Evolutionary conservation across 169 alveolate genomes (phyloP), one percentile per base, ranked within the genome.

Genomic region (Babesia bigemina): DNA sequence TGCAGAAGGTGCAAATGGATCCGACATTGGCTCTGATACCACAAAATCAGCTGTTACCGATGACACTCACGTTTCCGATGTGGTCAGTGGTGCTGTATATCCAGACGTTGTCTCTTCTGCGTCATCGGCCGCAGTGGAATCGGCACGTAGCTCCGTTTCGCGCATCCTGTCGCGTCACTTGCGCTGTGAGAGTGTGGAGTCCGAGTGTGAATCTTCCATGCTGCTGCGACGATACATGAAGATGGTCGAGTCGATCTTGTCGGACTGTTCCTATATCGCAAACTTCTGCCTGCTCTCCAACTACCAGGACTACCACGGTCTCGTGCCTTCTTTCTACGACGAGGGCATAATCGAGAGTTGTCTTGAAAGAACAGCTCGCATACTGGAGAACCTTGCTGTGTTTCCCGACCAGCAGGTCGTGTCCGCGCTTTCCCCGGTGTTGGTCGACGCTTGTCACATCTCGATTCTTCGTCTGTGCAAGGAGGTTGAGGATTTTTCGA

Each of bases 261-360:
- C 83, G 49, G 83, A 71, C 22, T 81, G 88, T 22, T 81, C 88
- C 39, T 67, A 56, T 42, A 70, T 81, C 29, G 70, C 79, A 22
- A 70, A 72, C 74, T 53, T 61, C 42, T 81, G 88, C 52, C 69
- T 81, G 57, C 72, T 73, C 13, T 62, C 84, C 26, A 74, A 71
- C 63, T 81, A 66, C 74, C 58, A 70, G 79, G 84, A 81, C 42
- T 81, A 81, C 66, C 65, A 59, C 22, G 63, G 52, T 21, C 59
- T 81, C 48, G 58, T 66, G 53, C 79, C 67, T 19, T 65, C 87
- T 0, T 47, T 79, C 29, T 49, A 71, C 65, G 82, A 67, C 45
- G 82, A 78, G 19, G 67, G 52, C 42, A 62, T 59, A 73, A 26
- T 50, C 14, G 79, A 49, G 19, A 55, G 61, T n/a, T 67, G 78